Evolutionary conservation across 1,284 basidiomycete genomes (phyloP), one percentile per base, ranked within the genome.

Genomic region (Trichosporon faecale): DNA sequence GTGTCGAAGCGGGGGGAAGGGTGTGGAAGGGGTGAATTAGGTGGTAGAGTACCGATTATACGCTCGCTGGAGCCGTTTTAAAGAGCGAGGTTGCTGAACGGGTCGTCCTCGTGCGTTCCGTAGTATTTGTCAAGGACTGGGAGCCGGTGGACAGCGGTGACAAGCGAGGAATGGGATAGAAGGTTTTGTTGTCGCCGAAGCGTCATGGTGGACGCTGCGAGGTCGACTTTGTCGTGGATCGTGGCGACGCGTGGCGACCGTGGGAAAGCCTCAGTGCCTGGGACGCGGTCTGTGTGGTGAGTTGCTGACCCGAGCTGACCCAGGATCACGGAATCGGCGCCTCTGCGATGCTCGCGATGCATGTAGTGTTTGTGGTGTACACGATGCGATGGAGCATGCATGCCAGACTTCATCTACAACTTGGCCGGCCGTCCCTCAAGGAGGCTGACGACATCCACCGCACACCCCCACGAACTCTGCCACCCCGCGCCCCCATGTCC

Each of bases 401-500:
- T 44, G 40, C 40, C n/a, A n/a, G n/a, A 44, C 16, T 44, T n/a
- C 18, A 55, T 46, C 68, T 70, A 67, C 49, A 66, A 27, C 69
- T 37, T 55, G 25, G 61, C 49, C 37, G 46, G 27, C 23, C 57
- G 49, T 8, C 68, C 65, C 14, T 64, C 69, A 29, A 85, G 74
- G 84, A 88, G 66, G 6, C 65, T 72, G 12, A 76, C 76, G 8
- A 77, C 79, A 52, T 81, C 79, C 72, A 81, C 78, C 0, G 83
- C 82, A 11, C 75, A 78, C 0, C 79, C 82, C 82, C 82, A 83
- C 31, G 73, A 78, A 64, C 77, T 77, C 75, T 84, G 83, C 82
- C 82, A 84, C 11, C 83, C 83, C 14, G 79, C 82, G 0, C 83
- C 83, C 0, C 83, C 82, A 65, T 84, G 83, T 3, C 83, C 81